Conservation (phyloP, 106 monocot genomes). For the Acorus calamus region DNA sequence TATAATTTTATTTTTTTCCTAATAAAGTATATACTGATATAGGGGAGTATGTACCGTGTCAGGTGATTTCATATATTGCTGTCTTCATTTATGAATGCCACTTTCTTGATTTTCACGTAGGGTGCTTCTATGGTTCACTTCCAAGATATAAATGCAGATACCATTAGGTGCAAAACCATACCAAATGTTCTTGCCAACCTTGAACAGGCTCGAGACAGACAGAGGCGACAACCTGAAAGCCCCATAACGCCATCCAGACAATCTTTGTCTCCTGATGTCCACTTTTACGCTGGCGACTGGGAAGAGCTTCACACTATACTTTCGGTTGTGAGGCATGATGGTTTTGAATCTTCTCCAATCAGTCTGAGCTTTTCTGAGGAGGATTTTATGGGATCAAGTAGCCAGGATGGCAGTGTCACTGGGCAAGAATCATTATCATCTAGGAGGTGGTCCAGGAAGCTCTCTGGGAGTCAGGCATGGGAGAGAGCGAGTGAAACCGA, state of each 20-base stretch:
- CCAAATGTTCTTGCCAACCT: slow-evolving; percentile 77
- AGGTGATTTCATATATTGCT: no score
- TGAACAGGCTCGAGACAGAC: slow-evolving; percentile 64
- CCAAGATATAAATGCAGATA: slow-evolving; percentile 85
- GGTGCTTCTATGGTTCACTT: slow-evolving; percentile 88
- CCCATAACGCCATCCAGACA: slow-evolving; percentile 75
- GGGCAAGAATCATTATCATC: slow-evolving; percentile 31
- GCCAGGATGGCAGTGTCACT: slow-evolving; percentile 58
- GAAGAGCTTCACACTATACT: slow-evolving; percentile 70
- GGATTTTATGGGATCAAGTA: slow-evolving; percentile 58
- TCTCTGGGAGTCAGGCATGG: slow-evolving; percentile 86
- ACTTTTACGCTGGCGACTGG: slow-evolving; percentile 85
- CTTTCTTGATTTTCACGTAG: slow-evolving; percentile 17
- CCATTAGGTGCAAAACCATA: slow-evolving; percentile 68
- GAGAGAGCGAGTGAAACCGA: slow-evolving; percentile 74
- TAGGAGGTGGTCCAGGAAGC: slow-evolving; percentile 55
- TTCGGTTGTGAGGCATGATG: slow-evolving; percentile 42
- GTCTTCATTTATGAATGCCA: no score
- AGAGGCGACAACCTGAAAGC: slow-evolving; percentile 52
- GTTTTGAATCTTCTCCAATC: slow-evolving; percentile 11
- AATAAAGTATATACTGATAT: no score
- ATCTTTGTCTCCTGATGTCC: slow-evolving; percentile 45
- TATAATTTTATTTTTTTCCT: neutral
- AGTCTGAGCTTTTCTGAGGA: slow-evolving; percentile 76
- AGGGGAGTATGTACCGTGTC: no score